Percentiles rank a stretch among this genome's conserved stretches.
Conservation (phyloP, 2,329 filamentous ascomycete species). For the Fusarium mundagurra region DNA sequence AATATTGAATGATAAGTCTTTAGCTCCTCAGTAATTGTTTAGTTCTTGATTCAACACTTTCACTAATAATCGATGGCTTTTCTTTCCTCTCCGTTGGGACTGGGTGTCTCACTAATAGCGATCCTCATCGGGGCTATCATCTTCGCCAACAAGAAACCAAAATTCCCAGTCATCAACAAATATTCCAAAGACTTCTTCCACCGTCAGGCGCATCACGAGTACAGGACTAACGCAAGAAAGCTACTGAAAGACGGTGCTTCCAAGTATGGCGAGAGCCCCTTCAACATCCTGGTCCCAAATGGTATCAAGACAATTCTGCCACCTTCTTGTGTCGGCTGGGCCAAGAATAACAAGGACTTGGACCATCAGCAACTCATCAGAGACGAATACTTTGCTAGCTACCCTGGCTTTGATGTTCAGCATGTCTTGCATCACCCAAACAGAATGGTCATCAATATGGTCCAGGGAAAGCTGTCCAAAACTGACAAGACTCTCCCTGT, state of each 20-base stretch:
- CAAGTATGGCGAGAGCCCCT: background rate
- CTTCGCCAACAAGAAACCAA: background rate
- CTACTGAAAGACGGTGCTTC: background rate
- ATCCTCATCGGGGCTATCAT: background rate
- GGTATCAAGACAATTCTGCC: background rate
- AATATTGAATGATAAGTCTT: accelerated
- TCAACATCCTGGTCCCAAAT: background rate
- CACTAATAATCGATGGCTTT: background rate
- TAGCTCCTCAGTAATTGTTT: accelerated
- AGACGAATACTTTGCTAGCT: background rate
- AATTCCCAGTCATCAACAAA: background rate
- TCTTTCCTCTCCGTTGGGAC: background rate
- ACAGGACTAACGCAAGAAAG: background rate
- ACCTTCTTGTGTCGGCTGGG: background rate
- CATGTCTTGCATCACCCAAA: background rate
- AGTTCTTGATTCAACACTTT: accelerated
- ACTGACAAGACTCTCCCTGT: background rate
- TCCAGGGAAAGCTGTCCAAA: background rate
- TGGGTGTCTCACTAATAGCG: background rate
- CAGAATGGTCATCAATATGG: background rate
- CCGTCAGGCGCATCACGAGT: background rate
- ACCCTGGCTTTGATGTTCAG: background rate
- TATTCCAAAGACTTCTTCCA: background rate
- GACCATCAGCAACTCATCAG: background rate
- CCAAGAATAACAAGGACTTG: background rate